A percentile compares a stretch with the other conserved stretches of the same genome.
Evolutionary conservation across 2,329 filamentous ascomycete species (phyloP).

Genomic region (Madurella fahalii): DNA sequence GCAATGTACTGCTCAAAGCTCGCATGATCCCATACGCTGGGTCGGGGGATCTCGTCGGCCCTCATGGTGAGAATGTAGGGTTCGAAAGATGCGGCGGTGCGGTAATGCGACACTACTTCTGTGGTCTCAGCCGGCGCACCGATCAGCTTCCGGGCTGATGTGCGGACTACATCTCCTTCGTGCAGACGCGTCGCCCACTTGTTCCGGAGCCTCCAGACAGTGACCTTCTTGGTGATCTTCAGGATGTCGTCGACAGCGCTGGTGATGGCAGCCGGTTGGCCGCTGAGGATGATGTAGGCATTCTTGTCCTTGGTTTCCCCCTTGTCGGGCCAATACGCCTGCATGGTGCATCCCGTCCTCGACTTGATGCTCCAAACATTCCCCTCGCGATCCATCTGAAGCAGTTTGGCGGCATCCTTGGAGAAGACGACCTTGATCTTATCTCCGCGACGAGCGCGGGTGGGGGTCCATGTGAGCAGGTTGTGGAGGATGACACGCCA

Average conservation of each 20-base stretch:
- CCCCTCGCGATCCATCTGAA: conserved; percentile 21
- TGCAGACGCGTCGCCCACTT: too few relatives aligned
- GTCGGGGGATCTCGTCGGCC: conserved; percentile 39
- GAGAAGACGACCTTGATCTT: conserved; percentile 28
- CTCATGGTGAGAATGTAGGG: conserved; percentile 23
- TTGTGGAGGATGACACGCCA: conserved; percentile 40
- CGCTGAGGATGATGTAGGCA: conserved; percentile 27
- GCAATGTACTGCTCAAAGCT: conserved; percentile 42
- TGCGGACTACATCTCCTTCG: not conserved
- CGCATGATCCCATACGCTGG: conserved; percentile 39
- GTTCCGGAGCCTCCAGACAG: conserved; percentile 12
- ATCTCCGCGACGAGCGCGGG: conserved; percentile 2
- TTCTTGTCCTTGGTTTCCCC: conserved; percentile 1
- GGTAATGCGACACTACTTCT: not conserved
- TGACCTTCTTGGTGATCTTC: conserved; percentile 17
- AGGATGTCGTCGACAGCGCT: conserved; percentile 25
- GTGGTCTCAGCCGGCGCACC: not conserved
- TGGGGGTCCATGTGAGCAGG: conserved; percentile 36
- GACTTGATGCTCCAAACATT: conserved; percentile 29
- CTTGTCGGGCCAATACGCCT: conserved; percentile 16
- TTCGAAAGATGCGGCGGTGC: not conserved
- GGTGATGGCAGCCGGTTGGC: conserved; percentile 20
- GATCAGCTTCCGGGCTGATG: not conserved
- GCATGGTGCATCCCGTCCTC: conserved; percentile 27
- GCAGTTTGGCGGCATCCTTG: conserved; percentile 8